Conservation (phyloP, 495 filamentous ascomycete genomes). For the Aspergillus biplanus region DNA sequence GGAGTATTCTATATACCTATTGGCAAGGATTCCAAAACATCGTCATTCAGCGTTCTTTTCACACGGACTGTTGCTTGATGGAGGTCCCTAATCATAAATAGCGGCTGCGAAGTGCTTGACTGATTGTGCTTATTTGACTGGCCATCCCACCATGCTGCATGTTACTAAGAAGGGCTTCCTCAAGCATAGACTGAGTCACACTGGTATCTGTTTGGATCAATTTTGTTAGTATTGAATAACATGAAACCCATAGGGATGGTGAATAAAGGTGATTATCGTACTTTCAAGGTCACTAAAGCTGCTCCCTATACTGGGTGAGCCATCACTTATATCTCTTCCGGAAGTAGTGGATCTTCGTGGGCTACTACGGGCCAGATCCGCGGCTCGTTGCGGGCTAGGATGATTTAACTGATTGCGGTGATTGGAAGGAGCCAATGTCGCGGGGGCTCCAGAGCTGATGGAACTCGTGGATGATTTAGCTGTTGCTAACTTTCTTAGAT, state of each 20-base stretch:
- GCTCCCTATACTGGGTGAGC: constrained; percentile 94
- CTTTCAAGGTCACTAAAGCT: constrained; percentile 97
- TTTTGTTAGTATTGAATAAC: constrained; percentile 14
- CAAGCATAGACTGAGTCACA: constrained; percentile 90
- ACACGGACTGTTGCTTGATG: no score
- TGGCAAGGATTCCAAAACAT: no score
- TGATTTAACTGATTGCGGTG: constrained; percentile 25
- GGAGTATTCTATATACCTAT: no score
- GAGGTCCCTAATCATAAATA: constrained; percentile 35
- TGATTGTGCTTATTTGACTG: constrained; percentile 87
- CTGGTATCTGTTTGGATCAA: constrained; percentile 68
- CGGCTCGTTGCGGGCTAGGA: constrained; percentile 58
- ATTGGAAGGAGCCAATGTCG: constrained; percentile 26
- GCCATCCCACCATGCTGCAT: constrained; percentile 84
- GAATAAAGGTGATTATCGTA: constrained; percentile 42
- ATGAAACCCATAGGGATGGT: background rate
- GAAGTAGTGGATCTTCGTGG: constrained; percentile 54
- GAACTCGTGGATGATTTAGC: constrained; percentile 68
- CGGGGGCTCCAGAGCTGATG: constrained; percentile 47
- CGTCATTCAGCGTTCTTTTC: no score
- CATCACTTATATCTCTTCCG: constrained; percentile 75
- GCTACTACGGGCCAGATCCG: constrained; percentile 60
- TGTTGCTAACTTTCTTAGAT: constrained; percentile 46
- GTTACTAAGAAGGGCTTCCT: constrained; percentile 89
- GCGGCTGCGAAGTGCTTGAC: constrained; percentile 62